Conservation (phyloP, 2,329 filamentous ascomycete genomes). For the Tolypocladium amazonense region DNA sequence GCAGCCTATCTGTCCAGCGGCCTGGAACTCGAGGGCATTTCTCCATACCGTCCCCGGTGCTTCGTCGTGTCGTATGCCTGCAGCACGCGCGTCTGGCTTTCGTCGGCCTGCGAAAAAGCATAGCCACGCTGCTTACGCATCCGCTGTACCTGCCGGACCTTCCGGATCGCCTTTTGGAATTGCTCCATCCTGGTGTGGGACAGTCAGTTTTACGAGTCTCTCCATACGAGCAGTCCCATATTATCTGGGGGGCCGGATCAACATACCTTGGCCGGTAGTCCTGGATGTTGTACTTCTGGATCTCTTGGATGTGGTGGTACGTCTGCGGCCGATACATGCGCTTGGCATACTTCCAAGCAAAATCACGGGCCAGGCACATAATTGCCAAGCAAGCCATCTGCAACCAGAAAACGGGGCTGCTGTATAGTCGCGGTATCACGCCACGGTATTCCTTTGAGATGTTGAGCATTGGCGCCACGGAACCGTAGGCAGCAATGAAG, state of each 20-base stretch:
- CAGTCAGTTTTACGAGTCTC: background rate
- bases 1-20: constrained; percentile 13
- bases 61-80: constrained; percentile 97
- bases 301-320: constrained; percentile 98
- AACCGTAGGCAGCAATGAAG: constrained; percentile 81
- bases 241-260: background rate
- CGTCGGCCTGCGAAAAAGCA: constrained; percentile 94
- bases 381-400: constrained; percentile 73
- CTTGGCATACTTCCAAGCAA: constrained; percentile 95
- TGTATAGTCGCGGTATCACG: constrained; percentile 70
- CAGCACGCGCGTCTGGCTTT: constrained; percentile 86
- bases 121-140: constrained; percentile 99
- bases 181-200: constrained; percentile 72
- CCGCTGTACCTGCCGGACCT: constrained; percentile 93
- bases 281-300: constrained; percentile 99
- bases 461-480: constrained; percentile 68
- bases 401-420: constrained; percentile 79
- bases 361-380: constrained; percentile 77
- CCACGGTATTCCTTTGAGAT: constrained; percentile 81
- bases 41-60: constrained; percentile 82
- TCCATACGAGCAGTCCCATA: background rate
- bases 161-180: constrained; percentile 98
- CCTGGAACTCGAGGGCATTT: constrained; percentile 58
- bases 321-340: constrained; percentile 93
- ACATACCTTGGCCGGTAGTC: constrained; percentile 88